Evolutionary conservation across 129 eudicot species (phyloP), one percentile per base, ranked within the genome.

Genomic region (Ambrosia trifida): DNA sequence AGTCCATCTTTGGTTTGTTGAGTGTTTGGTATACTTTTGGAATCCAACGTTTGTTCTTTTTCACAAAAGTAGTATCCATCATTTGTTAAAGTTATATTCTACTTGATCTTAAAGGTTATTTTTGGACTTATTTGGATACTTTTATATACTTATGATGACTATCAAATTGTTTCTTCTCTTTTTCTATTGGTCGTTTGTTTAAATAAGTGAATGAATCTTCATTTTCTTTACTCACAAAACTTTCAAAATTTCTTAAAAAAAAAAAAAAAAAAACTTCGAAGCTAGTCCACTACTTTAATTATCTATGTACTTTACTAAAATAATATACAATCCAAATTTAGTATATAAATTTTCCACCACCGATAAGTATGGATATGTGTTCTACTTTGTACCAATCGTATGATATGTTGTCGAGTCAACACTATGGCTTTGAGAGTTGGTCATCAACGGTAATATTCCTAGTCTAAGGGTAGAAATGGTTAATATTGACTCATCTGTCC

Each of bases 121-220:
- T 74, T 74, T 74, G 78, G 78, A 64, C 56, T 49, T 73, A 73
- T 28, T 20, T 63, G 64, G 11, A 11, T 63, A 19, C 52, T 51
- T 47, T 64, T 31, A 31, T 59, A 30, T 36, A 36, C 41, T 51
- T 74, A 20, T 35, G 43, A 73, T 73, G 28, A 43, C 49, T 19
- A 52, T 20, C 35, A 33, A 49, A 12, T 53, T 36, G 30, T 35
- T 36, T 51, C 5, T 35, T 69, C 46, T 69, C 11, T 14, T 17
- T 51, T 20, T 32, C 46, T 8, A 18, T 50, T 30, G 43, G 57
- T 18, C 13, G 24, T n/a, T 14, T 47, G 14, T 68, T 28, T 16
- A 32, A 31, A 69, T 17, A 59, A 5, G 16, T 31, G 65, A 59
- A 32, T 31, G 65, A 59, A 32, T 30, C 43, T 1, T 30, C 63